These are phyloP conservation scores for Physcomitrellopsis africana DNA, from an alignment of 225 moss, liverwort and hornwort species.

Conservation along the genomic window DNA sequence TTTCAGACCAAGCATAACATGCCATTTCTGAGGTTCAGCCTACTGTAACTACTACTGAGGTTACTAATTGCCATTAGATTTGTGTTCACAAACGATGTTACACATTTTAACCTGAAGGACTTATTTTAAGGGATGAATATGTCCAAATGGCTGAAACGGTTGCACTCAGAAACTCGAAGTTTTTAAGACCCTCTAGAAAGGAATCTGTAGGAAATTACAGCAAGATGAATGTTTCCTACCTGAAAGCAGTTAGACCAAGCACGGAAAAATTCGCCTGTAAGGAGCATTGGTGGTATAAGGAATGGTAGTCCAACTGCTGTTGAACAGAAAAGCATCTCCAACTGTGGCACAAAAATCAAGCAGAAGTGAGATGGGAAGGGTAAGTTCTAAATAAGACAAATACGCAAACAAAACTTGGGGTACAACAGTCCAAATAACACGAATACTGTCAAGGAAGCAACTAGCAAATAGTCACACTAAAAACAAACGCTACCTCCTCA, in stretches of 20 bases:
- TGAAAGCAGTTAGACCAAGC: slow-evolving; percentile 76
- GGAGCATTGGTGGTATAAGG: slow-evolving; percentile 80
- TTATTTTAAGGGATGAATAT: not conserved
- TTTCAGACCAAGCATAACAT: no score
- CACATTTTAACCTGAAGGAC: not conserved
- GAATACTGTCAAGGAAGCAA: not conserved
- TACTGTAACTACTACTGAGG: no score
- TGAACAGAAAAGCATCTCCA: slow-evolving; percentile 90
- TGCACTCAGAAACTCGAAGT: not conserved
- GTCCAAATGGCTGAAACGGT: no score
- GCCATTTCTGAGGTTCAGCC: no score
- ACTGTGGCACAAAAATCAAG: slow-evolving; percentile 41
- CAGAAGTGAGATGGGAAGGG: not conserved
- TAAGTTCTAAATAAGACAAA: no score
- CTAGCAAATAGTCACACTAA: not conserved
- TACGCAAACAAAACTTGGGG: no score
- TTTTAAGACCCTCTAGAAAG: not conserved
- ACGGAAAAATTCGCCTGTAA: slow-evolving; percentile 72
- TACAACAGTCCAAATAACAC: no score
- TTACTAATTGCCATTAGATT: not conserved
- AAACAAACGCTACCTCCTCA: no score
- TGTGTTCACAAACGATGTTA: slow-evolving; percentile 13
- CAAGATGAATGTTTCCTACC: slow-evolving; percentile 27
- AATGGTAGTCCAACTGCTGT: slow-evolving; percentile 79
- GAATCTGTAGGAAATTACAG: not conserved